Evolutionary conservation across 2,329 filamentous ascomycete species (phyloP), one percentile per base, ranked within the genome.

Genomic region (Fusarium nisikadoi): DNA sequence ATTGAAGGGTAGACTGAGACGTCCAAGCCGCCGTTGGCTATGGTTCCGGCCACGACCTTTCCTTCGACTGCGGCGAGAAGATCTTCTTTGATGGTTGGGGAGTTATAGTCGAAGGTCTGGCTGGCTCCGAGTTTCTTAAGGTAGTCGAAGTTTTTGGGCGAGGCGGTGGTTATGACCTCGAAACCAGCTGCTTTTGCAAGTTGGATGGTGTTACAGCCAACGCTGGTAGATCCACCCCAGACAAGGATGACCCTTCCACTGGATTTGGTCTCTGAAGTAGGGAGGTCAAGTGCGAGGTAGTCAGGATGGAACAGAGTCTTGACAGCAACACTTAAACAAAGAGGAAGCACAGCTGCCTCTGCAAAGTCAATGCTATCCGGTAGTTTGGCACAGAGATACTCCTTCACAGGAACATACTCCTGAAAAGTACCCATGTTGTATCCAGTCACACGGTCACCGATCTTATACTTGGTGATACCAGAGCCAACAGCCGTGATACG

Each of bases 201-300:
- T 14, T 67, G 62, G 2, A 67, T 47, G 2, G 42, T 38, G 11
- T 67, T 67, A 8, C 64, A 67, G 3, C 62, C 64, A 19, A 67
- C 64, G 35, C 64, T 67, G 11, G 64, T 67, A 16, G 64, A 67
- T 25, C 64, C 64, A 16, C 64, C 64, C 64, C 64, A 67, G 3
- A 67, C 7, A 16, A 67, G 46, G 38, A 67, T 53, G 16, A 29
- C 7, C 8, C 47, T 67, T 6, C 54, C 64, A 9, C 42, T 67
- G 4, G 31, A 8, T 25, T 41, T 23, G 12, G 62, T 62, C 2
- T 16, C 11, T 4, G 62, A 4, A 4, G 35, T 38, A 25, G 64
- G 64, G 12, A 62, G 63, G 17, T 43, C 62, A 19, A 67, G 54
- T 1, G 54, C 54, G 42, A 67, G 17, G 20, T 67, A 67, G 10